These are phyloP conservation scores for Hebeloma cylindrosporum DNA, from an alignment of 768 basidiomycete species.

Conservation along the genomic window DNA sequence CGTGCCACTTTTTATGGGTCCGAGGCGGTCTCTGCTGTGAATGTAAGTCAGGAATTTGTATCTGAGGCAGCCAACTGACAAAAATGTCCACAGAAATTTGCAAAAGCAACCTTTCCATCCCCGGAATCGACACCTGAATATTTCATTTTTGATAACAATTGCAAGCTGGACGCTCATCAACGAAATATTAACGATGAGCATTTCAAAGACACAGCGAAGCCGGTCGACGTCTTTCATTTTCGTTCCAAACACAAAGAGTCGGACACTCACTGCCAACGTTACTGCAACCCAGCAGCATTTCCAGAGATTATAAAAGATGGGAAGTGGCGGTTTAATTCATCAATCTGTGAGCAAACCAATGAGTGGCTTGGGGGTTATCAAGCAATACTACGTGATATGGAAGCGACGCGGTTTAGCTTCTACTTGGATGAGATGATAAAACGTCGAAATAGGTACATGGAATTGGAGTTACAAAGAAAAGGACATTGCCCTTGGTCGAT, in stretches of 20 bases:
- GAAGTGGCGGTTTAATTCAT: constrained; percentile 32
- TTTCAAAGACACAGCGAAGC: constrained; percentile 16
- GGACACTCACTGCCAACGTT: constrained; percentile 22
- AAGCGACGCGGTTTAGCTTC: constrained; percentile 27
- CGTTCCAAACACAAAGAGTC: constrained; percentile 25
- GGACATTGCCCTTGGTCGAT: constrained; percentile 9
- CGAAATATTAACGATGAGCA: constrained; percentile 13
- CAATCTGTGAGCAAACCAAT: constrained; percentile 36
- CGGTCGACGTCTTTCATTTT: constrained; percentile 31
- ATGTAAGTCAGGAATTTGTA: constrained; percentile 17
- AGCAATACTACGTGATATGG: constrained; percentile 31
- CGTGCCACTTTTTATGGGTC: constrained; percentile 29
- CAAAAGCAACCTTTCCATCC: constrained; percentile 21
- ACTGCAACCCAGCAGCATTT: constrained; percentile 27
- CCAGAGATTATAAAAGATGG: constrained; percentile 18
- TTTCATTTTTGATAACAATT: constrained; percentile 28
- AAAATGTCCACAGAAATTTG: constrained; percentile 12
- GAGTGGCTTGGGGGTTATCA: constrained; percentile 32
- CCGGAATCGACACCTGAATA: constrained; percentile 20
- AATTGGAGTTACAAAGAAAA: not conserved
- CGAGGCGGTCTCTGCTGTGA: constrained; percentile 23
- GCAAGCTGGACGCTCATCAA: constrained; percentile 17
- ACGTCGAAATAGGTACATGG: constrained; percentile 9
- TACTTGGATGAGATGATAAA: constrained; percentile 37
- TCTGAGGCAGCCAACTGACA: not conserved